Conservation (phyloP, 805 yeast species). For the Monosporozyma solicola region DNA sequence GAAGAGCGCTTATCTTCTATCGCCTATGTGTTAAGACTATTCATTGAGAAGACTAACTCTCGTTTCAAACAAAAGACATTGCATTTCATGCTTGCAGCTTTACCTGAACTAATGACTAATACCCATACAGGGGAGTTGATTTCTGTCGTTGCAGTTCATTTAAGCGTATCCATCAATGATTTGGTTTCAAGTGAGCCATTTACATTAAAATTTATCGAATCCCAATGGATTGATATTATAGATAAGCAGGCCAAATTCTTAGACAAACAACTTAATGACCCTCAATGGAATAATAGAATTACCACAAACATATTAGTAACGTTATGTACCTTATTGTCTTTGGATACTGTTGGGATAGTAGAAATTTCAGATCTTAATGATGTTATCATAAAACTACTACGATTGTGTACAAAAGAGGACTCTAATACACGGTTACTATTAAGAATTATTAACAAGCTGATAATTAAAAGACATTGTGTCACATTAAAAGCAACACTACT, state of each 20-base stretch:
- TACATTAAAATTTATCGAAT: conserved; percentile 16
- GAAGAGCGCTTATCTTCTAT: conserved; percentile 20
- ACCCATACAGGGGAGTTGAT: conserved; percentile 9
- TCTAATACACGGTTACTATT: conserved; percentile 30
- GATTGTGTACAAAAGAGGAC: conserved; percentile 18
- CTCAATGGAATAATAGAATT: conserved; percentile 19
- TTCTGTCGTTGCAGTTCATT: conserved; percentile 16
- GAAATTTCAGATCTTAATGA: conserved; percentile 13
- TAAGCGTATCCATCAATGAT: conserved; percentile 17
- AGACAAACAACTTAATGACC: conserved; percentile 7
- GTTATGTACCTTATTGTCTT: neutral
- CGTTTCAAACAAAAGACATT: conserved; percentile 22
- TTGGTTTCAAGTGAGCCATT: conserved; percentile 16
- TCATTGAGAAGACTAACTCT: conserved; percentile 23
- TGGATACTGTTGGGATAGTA: conserved; percentile 18
- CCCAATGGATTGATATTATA: conserved; percentile 19
- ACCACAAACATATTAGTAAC: conserved; percentile 16
- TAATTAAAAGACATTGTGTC: conserved; percentile 35
- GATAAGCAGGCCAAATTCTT: conserved; percentile 12
- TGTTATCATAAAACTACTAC: conserved; percentile 16
- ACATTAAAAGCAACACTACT: conserved; percentile 32
- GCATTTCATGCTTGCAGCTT: conserved; percentile 13
- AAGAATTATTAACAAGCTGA: conserved; percentile 38
- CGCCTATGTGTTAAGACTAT: conserved; percentile 22
- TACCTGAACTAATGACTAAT: conserved; percentile 19